These are phyloP conservation scores for Leishmania tropica DNA, from an alignment of 208 protist species.

Conservation along the genomic window DNA sequence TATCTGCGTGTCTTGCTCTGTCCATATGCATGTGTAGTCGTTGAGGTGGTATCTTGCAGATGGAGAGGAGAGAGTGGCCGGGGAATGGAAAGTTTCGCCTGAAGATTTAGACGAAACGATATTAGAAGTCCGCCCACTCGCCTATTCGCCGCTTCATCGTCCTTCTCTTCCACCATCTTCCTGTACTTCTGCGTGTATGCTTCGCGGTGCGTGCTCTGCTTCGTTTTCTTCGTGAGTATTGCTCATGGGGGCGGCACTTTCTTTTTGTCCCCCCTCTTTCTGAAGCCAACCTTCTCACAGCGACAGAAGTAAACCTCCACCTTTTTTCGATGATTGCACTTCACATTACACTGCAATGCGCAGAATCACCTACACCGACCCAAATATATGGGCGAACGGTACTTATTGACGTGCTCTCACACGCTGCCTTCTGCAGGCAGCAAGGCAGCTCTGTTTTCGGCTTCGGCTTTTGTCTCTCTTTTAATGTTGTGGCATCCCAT, in stretches of 20 bases:
- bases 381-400: background rate
- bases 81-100: background rate
- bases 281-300: background rate
- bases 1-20: background rate
- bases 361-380: background rate
- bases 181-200: background rate
- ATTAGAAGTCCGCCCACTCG: background rate
- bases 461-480: background rate
- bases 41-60: background rate
- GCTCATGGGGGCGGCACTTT: background rate
- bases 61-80: background rate
- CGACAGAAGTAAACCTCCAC: background rate
- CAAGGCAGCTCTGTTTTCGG: background rate
- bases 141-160: background rate
- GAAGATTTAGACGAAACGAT: background rate
- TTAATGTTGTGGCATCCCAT: background rate
- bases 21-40: background rate
- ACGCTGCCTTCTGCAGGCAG: background rate
- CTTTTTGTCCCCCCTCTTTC: background rate
- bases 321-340: slow-evolving; percentile 7
- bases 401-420: background rate
- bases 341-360: background rate
- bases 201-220: background rate
- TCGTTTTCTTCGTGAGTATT: background rate
- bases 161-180: background rate